Conservation (phyloP, 352 stramenopile genomes). For the Pythium aphanidermatum region DNA sequence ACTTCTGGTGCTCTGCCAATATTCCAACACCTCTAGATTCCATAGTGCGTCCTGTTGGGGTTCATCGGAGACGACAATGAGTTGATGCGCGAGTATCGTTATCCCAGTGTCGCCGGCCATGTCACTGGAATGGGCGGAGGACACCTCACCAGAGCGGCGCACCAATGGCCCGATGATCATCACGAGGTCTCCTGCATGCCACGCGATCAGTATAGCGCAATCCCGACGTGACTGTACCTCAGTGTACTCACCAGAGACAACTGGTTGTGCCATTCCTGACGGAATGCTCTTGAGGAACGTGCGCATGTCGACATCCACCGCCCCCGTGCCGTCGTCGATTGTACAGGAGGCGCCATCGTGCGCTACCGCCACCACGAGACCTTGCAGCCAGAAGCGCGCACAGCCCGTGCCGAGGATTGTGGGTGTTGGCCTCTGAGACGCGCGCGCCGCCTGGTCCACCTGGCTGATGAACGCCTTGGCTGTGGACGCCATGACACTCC, state of each 20-base stretch:
- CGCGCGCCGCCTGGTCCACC: constrained; percentile 36
- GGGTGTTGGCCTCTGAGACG: constrained; percentile 29
- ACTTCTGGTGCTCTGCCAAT: constrained; percentile 6
- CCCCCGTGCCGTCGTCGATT: constrained; percentile 73
- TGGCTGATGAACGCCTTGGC: constrained; percentile 59
- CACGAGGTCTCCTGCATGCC: constrained; percentile 48
- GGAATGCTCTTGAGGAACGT: constrained; percentile 61
- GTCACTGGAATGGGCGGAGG: no score
- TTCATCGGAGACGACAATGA: constrained; percentile 10
- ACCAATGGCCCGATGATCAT: constrained; percentile 73
- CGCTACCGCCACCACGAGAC: constrained; percentile 40
- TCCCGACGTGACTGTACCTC: neutral
- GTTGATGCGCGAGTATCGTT: constrained; percentile 12
- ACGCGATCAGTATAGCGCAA: neutral
- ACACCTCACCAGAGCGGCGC: no score
- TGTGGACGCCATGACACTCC: constrained; percentile 16
- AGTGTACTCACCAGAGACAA: constrained; percentile 34
- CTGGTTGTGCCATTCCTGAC: constrained; percentile 30
- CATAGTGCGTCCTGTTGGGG: constrained; percentile 17
- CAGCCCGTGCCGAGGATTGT: constrained; percentile 57
- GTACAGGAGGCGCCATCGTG: constrained; percentile 30
- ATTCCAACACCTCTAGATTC: constrained; percentile 20
- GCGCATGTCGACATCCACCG: constrained; percentile 51
- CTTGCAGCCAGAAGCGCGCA: constrained; percentile 76
- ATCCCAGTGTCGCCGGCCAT: no score